Evolutionary conservation across 139 green algal species (phyloP).

Genomic region (Auxenochlorella pyrenoidosa): DNA sequence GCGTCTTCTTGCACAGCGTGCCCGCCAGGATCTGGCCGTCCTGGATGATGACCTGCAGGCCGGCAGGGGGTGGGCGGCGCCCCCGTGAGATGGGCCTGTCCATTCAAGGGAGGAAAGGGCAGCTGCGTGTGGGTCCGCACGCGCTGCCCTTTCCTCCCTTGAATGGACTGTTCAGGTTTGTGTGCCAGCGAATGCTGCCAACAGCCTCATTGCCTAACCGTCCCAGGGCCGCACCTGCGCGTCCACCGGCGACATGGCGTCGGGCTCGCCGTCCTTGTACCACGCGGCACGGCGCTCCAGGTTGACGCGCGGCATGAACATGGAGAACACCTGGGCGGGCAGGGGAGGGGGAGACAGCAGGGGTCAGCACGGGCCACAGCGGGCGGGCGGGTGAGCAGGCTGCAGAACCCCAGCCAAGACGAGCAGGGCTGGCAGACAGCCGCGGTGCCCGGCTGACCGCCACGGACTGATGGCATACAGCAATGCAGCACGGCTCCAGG

Average conservation of each 20-base stretch:
- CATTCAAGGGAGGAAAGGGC: too few relatives aligned
- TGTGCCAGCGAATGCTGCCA: too few relatives aligned
- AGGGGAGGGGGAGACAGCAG: neutral
- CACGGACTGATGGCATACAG: too few relatives aligned
- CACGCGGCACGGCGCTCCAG: slow-evolving; percentile 81
- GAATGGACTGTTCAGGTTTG: too few relatives aligned
- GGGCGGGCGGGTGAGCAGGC: neutral
- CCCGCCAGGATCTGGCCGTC: slow-evolving; percentile 88
- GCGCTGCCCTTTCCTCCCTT: too few relatives aligned
- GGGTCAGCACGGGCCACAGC: neutral
- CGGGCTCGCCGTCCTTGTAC: slow-evolving; percentile 86
- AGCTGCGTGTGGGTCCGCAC: too few relatives aligned
- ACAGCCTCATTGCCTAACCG: too few relatives aligned
- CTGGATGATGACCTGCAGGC: slow-evolving; percentile 89
- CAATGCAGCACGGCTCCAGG: neutral
- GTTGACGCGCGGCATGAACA: slow-evolving; percentile 93
- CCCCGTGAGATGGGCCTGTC: too few relatives aligned
- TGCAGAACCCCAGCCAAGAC: too few relatives aligned
- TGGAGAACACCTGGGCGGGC: slow-evolving; percentile 69
- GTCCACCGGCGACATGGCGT: slow-evolving; percentile 88
- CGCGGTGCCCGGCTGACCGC: too few relatives aligned
- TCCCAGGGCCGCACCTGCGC: slow-evolving; percentile 72
- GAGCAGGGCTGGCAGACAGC: too few relatives aligned
- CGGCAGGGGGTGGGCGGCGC: too few relatives aligned
- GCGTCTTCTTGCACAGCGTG: slow-evolving; percentile 96